Conservation (phyloP, 2,329 filamentous ascomycete genomes). For the Fusarium globosum region DNA sequence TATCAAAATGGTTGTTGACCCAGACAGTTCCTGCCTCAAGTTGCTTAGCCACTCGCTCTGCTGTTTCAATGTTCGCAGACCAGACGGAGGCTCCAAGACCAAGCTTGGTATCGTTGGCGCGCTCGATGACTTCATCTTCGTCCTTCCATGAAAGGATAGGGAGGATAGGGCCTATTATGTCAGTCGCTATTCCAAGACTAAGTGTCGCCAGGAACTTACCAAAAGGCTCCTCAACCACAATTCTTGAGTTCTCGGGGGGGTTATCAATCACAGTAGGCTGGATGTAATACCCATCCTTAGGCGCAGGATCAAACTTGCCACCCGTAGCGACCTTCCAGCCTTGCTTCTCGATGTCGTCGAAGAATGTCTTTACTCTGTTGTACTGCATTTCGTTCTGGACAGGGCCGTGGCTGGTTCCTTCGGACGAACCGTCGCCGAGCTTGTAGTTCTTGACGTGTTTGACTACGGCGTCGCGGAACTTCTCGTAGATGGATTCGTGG, state of each 20-base stretch:
- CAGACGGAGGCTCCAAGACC: conserved; percentile 69
- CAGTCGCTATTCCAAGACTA: neutral
- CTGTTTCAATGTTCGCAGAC: conserved; percentile 61
- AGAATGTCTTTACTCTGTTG: conserved; percentile 58
- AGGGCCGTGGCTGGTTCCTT: conserved; percentile 61
- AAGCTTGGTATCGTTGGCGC: conserved; percentile 65
- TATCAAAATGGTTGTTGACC: conserved; percentile 68
- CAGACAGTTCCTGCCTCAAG: conserved; percentile 69
- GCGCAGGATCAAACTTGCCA: conserved; percentile 28
- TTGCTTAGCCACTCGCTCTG: conserved; percentile 61
- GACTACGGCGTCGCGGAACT: conserved; percentile 59
- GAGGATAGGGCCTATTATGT: conserved; percentile 62
- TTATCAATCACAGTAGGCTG: conserved; percentile 69
- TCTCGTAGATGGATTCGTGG: conserved; percentile 68
- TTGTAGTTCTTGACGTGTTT: conserved; percentile 54
- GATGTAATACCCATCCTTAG: conserved; percentile 64
- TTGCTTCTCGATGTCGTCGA: conserved; percentile 63
- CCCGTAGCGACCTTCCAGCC: conserved; percentile 56
- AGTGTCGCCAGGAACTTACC: conserved; percentile 43
- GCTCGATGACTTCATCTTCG: conserved; percentile 68
- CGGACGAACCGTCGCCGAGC: conserved; percentile 57
- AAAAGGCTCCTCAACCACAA: conserved; percentile 66
- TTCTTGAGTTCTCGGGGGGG: conserved; percentile 65
- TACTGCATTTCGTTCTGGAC: conserved; percentile 75
- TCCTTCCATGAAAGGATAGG: conserved; percentile 70